These are phyloP conservation scores for Diaporthe sp. DNA, from an alignment of 2,329 filamentous ascomycete species.

Conservation along the genomic window DNA sequence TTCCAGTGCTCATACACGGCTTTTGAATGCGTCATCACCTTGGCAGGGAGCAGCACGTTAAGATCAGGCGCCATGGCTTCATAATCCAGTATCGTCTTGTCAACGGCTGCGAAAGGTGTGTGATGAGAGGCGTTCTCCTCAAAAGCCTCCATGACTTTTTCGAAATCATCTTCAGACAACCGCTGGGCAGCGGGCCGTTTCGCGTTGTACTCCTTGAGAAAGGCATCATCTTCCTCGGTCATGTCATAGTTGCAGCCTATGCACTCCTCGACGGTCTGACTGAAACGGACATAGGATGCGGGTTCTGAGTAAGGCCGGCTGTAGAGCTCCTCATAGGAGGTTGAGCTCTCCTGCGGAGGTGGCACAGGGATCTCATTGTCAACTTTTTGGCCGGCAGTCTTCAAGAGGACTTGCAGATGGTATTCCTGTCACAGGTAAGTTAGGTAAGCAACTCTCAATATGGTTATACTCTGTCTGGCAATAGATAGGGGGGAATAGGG, in stretches of 20 bases:
- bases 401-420: constrained; percentile 88
- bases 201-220: constrained; percentile 86
- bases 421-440: constrained; percentile 77
- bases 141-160: constrained; percentile 94
- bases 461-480: neutral
- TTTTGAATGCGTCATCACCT: constrained; percentile 74
- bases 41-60: constrained; percentile 57
- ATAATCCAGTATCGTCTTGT: constrained; percentile 86
- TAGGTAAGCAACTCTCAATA: constrained; percentile 45
- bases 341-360: constrained; percentile 71
- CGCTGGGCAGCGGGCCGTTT: constrained; percentile 75
- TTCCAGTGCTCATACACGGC: constrained; percentile 94
- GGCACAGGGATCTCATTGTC: constrained; percentile 76
- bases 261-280: constrained; percentile 97
- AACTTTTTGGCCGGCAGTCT: constrained; percentile 67
- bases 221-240: constrained; percentile 89
- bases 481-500: neutral
- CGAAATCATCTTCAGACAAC: constrained; percentile 92
- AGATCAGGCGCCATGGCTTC: constrained; percentile 81
- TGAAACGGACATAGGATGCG: constrained; percentile 95
- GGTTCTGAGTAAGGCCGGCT: constrained; percentile 84
- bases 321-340: constrained; percentile 91
- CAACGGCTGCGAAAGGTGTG: constrained; percentile 90
- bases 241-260: constrained; percentile 91
- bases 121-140: constrained; percentile 88